Percentiles rank a stretch among this genome's conserved stretches.
Conservation (phyloP, 2,329 filamentous ascomycete genomes). For the Cladosporium oxysporum region DNA sequence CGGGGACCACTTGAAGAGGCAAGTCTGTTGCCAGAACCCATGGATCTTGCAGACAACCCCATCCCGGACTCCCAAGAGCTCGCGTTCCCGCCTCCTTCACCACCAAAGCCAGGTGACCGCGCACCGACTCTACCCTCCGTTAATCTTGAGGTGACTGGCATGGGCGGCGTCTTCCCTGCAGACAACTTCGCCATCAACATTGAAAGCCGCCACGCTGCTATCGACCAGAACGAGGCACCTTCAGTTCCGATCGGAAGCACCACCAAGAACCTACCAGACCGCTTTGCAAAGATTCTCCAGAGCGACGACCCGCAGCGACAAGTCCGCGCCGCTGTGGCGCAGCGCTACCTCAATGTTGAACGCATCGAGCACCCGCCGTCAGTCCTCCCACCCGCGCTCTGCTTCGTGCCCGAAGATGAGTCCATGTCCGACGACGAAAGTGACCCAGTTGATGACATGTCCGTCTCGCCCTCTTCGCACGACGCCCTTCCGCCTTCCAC, state of each 20-base stretch:
- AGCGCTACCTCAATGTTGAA: slow-evolving; percentile 69
- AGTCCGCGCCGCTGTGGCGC: slow-evolving; percentile 52
- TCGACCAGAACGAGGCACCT: slow-evolving; percentile 24
- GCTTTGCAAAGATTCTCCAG: slow-evolving; percentile 40
- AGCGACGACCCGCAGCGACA: slow-evolving; percentile 19
- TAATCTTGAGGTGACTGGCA: slow-evolving; percentile 53
- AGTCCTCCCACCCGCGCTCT: slow-evolving; percentile 46
- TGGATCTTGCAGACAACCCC: slow-evolving; percentile 41
- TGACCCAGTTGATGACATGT: slow-evolving; percentile 38
- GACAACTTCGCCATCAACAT: slow-evolving; percentile 58
- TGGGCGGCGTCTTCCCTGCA: slow-evolving; percentile 62
- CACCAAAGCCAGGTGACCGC: slow-evolving; percentile 26
- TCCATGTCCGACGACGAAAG: slow-evolving; percentile 41
- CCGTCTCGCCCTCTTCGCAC: slow-evolving; percentile 25
- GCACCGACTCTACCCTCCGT: slow-evolving; percentile 29
- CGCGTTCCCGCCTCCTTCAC: slow-evolving; percentile 39
- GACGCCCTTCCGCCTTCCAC: slow-evolving; percentile 31
- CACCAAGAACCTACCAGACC: slow-evolving; percentile 27
- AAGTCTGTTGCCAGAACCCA: slow-evolving; percentile 34
- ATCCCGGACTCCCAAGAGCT: slow-evolving; percentile 40
- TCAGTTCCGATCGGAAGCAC: slow-evolving; percentile 5
- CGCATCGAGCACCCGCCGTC: slow-evolving; percentile 59
- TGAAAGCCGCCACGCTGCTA: slow-evolving; percentile 32
- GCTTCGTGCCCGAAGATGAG: slow-evolving; percentile 39
- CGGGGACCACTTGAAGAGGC: slow-evolving; percentile 35